phyloP scores from a whole-genome alignment of 2,329 filamentous ascomycete species.

The Ceratocystis eucalypticola region DNA sequence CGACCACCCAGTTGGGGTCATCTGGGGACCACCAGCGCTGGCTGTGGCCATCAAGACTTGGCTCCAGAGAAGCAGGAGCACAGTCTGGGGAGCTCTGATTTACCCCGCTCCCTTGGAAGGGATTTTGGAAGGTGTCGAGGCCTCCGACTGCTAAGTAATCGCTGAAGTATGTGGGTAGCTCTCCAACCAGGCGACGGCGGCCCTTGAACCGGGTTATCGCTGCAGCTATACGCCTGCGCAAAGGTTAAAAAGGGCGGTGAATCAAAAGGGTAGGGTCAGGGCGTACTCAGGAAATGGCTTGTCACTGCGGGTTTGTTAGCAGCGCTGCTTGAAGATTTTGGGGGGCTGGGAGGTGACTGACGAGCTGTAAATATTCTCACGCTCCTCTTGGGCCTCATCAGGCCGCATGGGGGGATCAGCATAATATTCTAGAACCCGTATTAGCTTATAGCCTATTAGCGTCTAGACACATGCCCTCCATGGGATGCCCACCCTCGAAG shows the following conservation, averaged over 20 bases:
- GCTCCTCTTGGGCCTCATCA: slow-evolving; percentile 51
- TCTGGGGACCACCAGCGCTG: slow-evolving; percentile 37
- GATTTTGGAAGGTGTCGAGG: slow-evolving; percentile 43
- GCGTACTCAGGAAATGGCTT: slow-evolving; percentile 44
- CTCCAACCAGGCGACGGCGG: slow-evolving; percentile 57
- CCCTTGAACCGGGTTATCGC: slow-evolving; percentile 22
- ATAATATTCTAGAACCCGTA: slow-evolving; percentile 45
- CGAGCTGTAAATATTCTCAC: slow-evolving; percentile 49
- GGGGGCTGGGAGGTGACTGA: slow-evolving; percentile 28
- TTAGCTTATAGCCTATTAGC: not conserved
- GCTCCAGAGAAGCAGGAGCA: slow-evolving; percentile 25
- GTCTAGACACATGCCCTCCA: not conserved
- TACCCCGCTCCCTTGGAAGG: slow-evolving; percentile 44
- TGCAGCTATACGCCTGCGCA: slow-evolving; percentile 9
- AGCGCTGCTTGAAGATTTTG: slow-evolving; percentile 21
- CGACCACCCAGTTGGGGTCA: slow-evolving; percentile 52
- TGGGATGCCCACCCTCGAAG: slow-evolving; percentile 47
- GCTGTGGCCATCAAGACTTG: slow-evolving; percentile 40
- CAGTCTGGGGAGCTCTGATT: slow-evolving; percentile 34
- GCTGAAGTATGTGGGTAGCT: slow-evolving; percentile 52
- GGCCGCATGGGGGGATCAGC: slow-evolving; percentile 68
- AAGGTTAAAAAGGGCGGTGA: not conserved
- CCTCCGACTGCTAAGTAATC: slow-evolving; percentile 77
- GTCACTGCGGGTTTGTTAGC: slow-evolving; percentile 26
- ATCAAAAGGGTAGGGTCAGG: not conserved